A percentile compares a stretch with the other conserved stretches of the same genome.
phyloP scores from a whole-genome alignment of 768 basidiomycete genomes.

The Boletus barrowsii region DNA sequence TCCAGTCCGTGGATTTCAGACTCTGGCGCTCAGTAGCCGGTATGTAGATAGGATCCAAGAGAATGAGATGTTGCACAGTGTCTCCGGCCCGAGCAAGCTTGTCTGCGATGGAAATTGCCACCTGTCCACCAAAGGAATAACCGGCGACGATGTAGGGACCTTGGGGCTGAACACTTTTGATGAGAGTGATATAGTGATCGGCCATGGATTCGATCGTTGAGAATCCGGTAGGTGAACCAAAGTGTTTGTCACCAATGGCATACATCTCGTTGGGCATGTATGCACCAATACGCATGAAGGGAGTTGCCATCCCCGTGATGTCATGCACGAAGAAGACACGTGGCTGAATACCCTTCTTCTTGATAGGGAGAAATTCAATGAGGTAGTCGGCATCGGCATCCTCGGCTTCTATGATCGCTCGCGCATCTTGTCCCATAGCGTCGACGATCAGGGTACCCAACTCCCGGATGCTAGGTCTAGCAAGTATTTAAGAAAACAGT shows the following conservation, averaged over 20 bases:
- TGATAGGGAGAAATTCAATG: constrained; percentile 29
- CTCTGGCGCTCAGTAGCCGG: constrained; percentile 26
- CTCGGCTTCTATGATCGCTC: constrained; percentile 30
- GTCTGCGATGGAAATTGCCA: constrained; percentile 27
- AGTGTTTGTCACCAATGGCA: constrained; percentile 32
- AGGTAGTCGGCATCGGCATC: constrained; percentile 30
- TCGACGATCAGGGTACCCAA: constrained; percentile 26
- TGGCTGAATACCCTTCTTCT: constrained; percentile 29
- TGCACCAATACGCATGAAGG: constrained; percentile 32
- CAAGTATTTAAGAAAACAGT: neutral
- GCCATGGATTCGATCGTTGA: constrained; percentile 30
- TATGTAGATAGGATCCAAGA: constrained; percentile 32
- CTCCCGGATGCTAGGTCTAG: constrained; percentile 28
- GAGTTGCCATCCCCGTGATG: constrained; percentile 32
- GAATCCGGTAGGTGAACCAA: constrained; percentile 29
- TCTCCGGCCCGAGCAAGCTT: constrained; percentile 25
- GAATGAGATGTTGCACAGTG: constrained; percentile 22
- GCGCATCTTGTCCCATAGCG: constrained; percentile 27
- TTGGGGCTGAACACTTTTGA: constrained; percentile 23
- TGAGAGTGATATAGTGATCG: constrained; percentile 31
- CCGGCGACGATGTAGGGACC: constrained; percentile 27
- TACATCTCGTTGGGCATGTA: constrained; percentile 34
- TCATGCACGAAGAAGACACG: constrained; percentile 31
- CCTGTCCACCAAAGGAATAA: constrained; percentile 30
- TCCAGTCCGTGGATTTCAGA: constrained; percentile 31